Evolutionary conservation across 352 stramenopile species (phyloP), one percentile per base, ranked within the genome.

Genomic region (Globisporangium solare): DNA sequence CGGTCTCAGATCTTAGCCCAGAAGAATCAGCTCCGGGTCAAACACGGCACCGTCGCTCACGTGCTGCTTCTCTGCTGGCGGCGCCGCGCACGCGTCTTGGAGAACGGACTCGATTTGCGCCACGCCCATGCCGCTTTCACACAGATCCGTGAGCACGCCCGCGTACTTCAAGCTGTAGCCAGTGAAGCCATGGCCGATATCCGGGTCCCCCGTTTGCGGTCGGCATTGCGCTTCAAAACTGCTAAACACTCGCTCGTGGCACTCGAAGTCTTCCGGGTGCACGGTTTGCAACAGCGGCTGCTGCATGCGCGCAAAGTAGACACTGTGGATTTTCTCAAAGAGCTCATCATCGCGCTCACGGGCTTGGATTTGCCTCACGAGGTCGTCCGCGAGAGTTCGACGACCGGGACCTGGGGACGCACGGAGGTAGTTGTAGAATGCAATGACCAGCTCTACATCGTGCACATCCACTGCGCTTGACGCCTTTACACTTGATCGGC

Each of bases 371-470:
- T 66, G 60, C 22, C 55, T 51, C 20, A 76, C 67, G 6, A 93
- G 57, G 1, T 73, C 56, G n/a, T 73, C 56, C 11, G 78, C 76
- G 8, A 89, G 39, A 13, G 3, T 47, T 17, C 62, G 63, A 11
- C 82, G 70, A 18, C 68, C 58, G 27, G 74, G 60, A 3, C 70
- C 72, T 14, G 66, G 58, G 0, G 56, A 45, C 37, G 78, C 79
- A 49, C 83, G 79, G 31, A 92, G 50, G 58, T 92, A 94, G 46
- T 73, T 72, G 65, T 92, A 94, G 56, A 92, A 92, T 3, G 71
- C 76, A 15, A 85, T 61, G 27, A 94, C 81, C 12, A 92, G 65
- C 50, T 89, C 80, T 32, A 92, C 63, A 56, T 94, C 82, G 32
- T 78, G 79, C 6, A 72, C 73, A 47, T 89, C 76, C 45, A 93